Percentiles rank a stretch among this genome's conserved stretches.
Evolutionary conservation across 306 rosid species (phyloP).

Genomic region (Carpinus viminea): DNA sequence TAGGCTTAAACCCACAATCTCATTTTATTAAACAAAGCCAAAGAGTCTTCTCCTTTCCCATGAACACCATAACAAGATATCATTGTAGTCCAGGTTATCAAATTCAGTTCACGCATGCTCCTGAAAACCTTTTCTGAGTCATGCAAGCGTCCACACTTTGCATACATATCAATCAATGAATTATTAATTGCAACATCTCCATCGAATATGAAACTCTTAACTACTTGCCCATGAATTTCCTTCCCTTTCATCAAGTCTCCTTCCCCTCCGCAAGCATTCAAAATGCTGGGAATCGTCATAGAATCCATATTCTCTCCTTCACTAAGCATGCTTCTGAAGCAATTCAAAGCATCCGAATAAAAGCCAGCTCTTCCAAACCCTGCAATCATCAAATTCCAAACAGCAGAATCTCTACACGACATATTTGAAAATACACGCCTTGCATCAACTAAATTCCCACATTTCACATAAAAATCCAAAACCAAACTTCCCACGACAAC

Average conservation of each 20-base stretch:
- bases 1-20: conserved; percentile 50
- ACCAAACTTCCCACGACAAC: conserved; percentile 51
- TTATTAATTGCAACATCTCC: conserved; percentile 54
- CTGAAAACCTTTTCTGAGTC: conserved; percentile 54
- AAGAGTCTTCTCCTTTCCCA: conserved; percentile 66
- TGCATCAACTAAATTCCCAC: conserved; percentile 50
- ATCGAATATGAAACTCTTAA: conserved; percentile 37
- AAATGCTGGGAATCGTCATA: conserved; percentile 62
- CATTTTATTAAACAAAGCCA: conserved; percentile 53
- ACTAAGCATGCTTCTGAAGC: conserved; percentile 46
- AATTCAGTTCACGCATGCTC: conserved; percentile 38
- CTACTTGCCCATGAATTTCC: conserved; percentile 57
- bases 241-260: conserved; percentile 68
- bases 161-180: conserved; percentile 66
- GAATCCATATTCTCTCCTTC: conserved; percentile 44
- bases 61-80: conserved; percentile 67
- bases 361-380: conserved; percentile 59
- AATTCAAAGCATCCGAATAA: conserved; percentile 42
- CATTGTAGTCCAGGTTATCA: conserved; percentile 72
- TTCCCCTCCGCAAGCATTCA: conserved; percentile 60
- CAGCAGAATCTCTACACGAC: conserved; percentile 42
- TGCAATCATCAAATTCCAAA: conserved; percentile 68
- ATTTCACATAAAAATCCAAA: conserved; percentile 58
- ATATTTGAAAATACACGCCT: conserved; percentile 43
- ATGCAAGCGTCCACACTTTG: conserved; percentile 63